A percentile compares a stretch with the other conserved stretches of the same genome.
phyloP scores from a whole-genome alignment of 768 basidiomycete species.

The Cyclocybe cylindracea region DNA sequence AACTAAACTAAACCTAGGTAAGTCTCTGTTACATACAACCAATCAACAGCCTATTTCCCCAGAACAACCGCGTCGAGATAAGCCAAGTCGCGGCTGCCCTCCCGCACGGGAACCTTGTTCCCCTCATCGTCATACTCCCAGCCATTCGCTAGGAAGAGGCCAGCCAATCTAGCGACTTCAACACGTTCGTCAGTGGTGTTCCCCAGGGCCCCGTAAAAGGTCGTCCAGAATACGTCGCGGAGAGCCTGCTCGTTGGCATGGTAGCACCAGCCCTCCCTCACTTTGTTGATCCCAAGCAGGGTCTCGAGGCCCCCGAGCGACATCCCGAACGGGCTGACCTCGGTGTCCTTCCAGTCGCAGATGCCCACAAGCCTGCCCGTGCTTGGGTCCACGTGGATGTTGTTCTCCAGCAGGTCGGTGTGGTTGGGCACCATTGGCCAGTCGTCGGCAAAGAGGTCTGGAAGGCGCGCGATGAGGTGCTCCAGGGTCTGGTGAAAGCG shows the following conservation, averaged over 20 bases:
- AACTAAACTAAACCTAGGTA: no score
- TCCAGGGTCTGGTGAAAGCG: constrained; percentile 6
- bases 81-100: no score
- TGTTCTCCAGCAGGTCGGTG: constrained; percentile 15
- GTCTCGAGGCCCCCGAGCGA: constrained; percentile 11
- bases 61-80: no score
- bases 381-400: constrained; percentile 6
- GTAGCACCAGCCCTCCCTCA: background rate
- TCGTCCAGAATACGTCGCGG: background rate
- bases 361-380: constrained; percentile 9
- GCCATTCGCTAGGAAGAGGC: constrained; percentile 1
- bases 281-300: constrained; percentile 4
- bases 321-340: constrained; percentile 9
- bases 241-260: background rate
- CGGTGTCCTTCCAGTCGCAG: constrained; percentile 11
- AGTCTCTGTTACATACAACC: no score
- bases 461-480: constrained; percentile 2
- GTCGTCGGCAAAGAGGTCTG: background rate
- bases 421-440: constrained; percentile 15
- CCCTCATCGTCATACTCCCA: background rate
- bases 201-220: background rate
- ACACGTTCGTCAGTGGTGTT: background rate
- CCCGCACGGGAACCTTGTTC: background rate
- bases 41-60: no score
- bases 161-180: constrained; percentile 7